phyloP scores from a whole-genome alignment of 2,329 filamentous ascomycete species.

The Dactylellina drechsleri region DNA sequence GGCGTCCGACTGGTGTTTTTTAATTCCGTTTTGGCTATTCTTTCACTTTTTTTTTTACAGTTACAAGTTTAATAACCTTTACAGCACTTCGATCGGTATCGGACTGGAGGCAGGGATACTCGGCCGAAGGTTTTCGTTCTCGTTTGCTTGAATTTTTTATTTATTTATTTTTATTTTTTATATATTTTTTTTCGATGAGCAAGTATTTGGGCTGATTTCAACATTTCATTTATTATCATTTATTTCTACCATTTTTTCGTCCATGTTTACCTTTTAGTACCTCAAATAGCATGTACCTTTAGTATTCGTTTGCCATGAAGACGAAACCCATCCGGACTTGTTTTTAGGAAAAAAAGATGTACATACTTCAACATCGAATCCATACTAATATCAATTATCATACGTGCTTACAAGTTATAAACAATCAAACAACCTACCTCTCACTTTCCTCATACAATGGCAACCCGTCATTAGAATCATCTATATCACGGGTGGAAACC shows the following conservation, averaged over 20 bases:
- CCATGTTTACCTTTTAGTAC: neutral
- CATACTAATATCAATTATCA: no score
- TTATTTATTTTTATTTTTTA: no score
- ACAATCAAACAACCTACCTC: neutral
- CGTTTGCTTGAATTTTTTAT: no score
- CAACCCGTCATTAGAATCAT: slow-evolving; percentile 16
- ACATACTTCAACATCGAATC: neutral
- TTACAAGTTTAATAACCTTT: neutral
- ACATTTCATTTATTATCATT: no score
- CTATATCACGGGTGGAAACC: slow-evolving; percentile 11
- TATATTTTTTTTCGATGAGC: no score
- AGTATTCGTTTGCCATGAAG: neutral
- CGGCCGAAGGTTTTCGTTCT: no score
- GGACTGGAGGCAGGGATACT: no score
- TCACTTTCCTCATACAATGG: slow-evolving; percentile 21
- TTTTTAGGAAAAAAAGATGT: neutral
- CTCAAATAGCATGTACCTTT: neutral
- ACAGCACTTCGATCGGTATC: slow-evolving; percentile 7
- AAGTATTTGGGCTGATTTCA: no score
- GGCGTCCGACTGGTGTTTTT: slow-evolving; percentile 44
- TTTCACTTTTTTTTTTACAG: slow-evolving; percentile 18
- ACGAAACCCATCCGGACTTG: neutral
- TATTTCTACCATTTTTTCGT: no score
- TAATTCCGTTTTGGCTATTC: neutral
- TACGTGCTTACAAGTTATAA: no score